A percentile compares a stretch with the other conserved stretches of the same genome.
phyloP scores from a whole-genome alignment of 2,329 filamentous ascomycete species.

The Ophiostoma sp. region DNA sequence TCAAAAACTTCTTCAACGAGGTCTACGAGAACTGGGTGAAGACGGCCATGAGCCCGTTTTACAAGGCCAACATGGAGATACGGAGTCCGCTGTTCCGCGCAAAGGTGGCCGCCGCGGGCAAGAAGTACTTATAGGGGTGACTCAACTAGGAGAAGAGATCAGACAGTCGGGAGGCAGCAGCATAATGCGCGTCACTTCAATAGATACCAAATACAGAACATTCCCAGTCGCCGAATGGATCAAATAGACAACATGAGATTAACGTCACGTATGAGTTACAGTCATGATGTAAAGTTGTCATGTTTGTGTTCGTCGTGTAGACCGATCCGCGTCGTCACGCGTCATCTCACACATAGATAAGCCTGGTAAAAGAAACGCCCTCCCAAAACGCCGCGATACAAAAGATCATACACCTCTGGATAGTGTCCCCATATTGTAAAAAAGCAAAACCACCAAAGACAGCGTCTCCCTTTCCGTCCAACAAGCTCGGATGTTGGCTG shows the following conservation, averaged over 20 bases:
- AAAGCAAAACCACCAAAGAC: slow-evolving; percentile 6
- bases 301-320: slow-evolving; percentile 19
- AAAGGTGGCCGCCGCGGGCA: slow-evolving; percentile 78
- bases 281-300: slow-evolving; percentile 9
- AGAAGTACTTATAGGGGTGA: slow-evolving; percentile 68
- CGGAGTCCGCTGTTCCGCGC: slow-evolving; percentile 79
- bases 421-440: slow-evolving; percentile 9
- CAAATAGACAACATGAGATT: neutral
- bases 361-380: slow-evolving; percentile 19
- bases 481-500: neutral
- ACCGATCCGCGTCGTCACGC: slow-evolving; percentile 21
- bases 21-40: slow-evolving; percentile 97
- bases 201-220: neutral
- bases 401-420: slow-evolving; percentile 17
- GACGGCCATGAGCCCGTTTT: slow-evolving; percentile 95
- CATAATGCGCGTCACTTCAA: slow-evolving; percentile 7
- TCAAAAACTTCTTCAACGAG: slow-evolving; percentile 89
- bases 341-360: slow-evolving; percentile 18
- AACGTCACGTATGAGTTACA: neutral
- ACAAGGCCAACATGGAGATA: slow-evolving; percentile 76
- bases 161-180: neutral
- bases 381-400: slow-evolving; percentile 22
- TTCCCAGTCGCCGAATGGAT: neutral
- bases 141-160: neutral
- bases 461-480: neutral